Evolutionary conservation across 2,329 filamentous ascomycete genomes (phyloP), one percentile per base, ranked within the genome.

Genomic region (Alternaria ventricosa): DNA sequence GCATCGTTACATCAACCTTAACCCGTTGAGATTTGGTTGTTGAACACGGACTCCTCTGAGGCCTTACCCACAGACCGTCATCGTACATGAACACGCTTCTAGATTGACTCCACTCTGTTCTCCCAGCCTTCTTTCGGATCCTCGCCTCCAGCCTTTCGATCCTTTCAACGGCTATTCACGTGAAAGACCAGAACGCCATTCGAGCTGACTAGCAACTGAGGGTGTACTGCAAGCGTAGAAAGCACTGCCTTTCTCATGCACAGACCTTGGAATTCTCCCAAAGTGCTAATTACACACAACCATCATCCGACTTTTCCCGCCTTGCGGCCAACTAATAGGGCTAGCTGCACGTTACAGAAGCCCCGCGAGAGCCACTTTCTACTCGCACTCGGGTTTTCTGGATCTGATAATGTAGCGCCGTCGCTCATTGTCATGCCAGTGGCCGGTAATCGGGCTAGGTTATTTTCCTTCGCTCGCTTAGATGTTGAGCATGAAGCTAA

Each of bases 391-490:
- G 44, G 25, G 27, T 54, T 59, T 41, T 36, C 51, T 27, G 25
- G 23, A 50, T 47, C 55, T 59, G 28, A 33, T 36, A 46, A 18
- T 41, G 57, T 13, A 27, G 41, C 44, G 22, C 25, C 30, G 30
- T 49, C 28, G 43, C 28, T 36, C 55, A 49, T 28, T 55, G 36
- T 57, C 30, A 60, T 66, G 58, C 58, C 18, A 57, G 66, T 60
- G 68, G 67, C 64, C 60, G 66, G 60, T 68, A 56, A 51, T 70
- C 66, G 63, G 69, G 63, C 67, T 65, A 68, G 63, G 58, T 61
- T 63, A 55, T 58, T 65, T 69, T 49, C 64, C 65, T 58, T 61
- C 45, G 44, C 69, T 74, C 70, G 70, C 71, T 71, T 74, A 74
- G 44, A 57, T 55, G 46, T 67, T 63, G 41, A 50, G 60, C 58